Evolutionary conservation across 305 asterid genomes (phyloP).

Genomic region (Plantago lanceolata): DNA sequence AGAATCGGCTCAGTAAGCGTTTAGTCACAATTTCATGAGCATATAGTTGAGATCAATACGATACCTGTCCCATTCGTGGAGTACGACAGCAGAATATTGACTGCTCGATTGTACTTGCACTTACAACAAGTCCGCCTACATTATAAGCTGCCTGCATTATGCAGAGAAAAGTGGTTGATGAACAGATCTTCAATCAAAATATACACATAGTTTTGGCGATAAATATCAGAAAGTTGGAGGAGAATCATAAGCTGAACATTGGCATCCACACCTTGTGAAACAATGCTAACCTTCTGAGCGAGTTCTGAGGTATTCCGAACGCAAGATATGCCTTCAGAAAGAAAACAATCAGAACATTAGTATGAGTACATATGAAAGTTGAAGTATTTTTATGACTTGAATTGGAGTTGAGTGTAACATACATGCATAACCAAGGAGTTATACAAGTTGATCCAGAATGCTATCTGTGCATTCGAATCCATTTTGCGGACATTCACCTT

Average conservation of each 20-base stretch:
- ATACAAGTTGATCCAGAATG: constrained; percentile 65
- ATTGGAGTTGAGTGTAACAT: constrained; percentile 15
- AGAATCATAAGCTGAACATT: constrained; percentile 3
- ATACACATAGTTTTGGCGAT: not conserved
- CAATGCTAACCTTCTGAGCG: constrained; percentile 60
- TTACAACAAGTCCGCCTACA: constrained; percentile 46
- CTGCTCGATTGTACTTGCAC: constrained; percentile 54
- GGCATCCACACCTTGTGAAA: constrained; percentile 54
- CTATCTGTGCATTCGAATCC: constrained; percentile 40
- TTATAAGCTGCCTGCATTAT: constrained; percentile 60
- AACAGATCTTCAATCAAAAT: constrained; percentile 2
- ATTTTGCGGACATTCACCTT: constrained; percentile 38
- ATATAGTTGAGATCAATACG: not conserved
- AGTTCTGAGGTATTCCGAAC: constrained; percentile 59
- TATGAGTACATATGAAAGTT: constrained; percentile 8
- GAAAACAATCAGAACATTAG: constrained; percentile 13
- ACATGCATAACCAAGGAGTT: constrained; percentile 66
- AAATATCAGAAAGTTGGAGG: not conserved
- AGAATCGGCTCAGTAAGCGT: not conserved
- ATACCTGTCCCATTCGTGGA: constrained; percentile 50
- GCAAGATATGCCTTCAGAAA: constrained; percentile 48
- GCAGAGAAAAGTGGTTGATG: constrained; percentile 15
- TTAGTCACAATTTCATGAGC: not conserved
- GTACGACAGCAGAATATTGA: constrained; percentile 48
- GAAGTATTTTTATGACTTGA: not conserved